Percentiles rank a stretch among this genome's conserved stretches.
These are phyloP conservation scores for Fusarium sterilihyphosum DNA, from an alignment of 2,329 filamentous ascomycete genomes.

Conservation along the genomic window DNA sequence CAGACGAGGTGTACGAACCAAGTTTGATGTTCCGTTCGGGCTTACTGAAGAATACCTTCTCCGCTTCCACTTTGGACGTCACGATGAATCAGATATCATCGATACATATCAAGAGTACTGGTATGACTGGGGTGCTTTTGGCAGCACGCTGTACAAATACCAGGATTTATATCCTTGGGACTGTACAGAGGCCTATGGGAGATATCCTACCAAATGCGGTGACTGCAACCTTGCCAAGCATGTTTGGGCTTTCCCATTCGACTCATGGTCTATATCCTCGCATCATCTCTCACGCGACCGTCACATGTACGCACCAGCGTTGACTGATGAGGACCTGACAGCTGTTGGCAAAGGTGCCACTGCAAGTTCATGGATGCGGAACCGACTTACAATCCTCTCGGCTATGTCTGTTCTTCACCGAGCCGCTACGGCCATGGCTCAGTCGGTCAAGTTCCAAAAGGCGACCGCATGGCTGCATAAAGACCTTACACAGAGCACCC, in stretches of 20 bases:
- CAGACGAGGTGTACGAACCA: constrained; percentile 42
- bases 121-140: constrained; percentile 57
- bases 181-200: constrained; percentile 56
- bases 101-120: constrained; percentile 57
- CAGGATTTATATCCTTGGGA: constrained; percentile 59
- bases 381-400: constrained; percentile 48
- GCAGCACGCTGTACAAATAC: constrained; percentile 50
- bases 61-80: constrained; percentile 50
- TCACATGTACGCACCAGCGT: constrained; percentile 46
- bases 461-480: constrained; percentile 50
- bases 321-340: constrained; percentile 8
- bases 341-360: constrained; percentile 28
- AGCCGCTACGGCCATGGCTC: constrained; percentile 51
- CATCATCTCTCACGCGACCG: constrained; percentile 52
- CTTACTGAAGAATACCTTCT: constrained; percentile 56
- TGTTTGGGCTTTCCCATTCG: constrained; percentile 56
- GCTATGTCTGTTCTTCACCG: constrained; percentile 46
- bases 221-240: constrained; percentile 56
- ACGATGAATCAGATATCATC: constrained; percentile 55
- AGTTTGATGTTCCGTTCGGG: constrained; percentile 52
- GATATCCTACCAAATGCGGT: constrained; percentile 51
- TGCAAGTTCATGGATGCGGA: constrained; percentile 47
- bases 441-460: constrained; percentile 40
- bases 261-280: constrained; percentile 54
- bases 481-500: background rate